Evolutionary conservation across 352 stramenopile species (phyloP).

Genomic region (Elongisporangium senticosum): DNA sequence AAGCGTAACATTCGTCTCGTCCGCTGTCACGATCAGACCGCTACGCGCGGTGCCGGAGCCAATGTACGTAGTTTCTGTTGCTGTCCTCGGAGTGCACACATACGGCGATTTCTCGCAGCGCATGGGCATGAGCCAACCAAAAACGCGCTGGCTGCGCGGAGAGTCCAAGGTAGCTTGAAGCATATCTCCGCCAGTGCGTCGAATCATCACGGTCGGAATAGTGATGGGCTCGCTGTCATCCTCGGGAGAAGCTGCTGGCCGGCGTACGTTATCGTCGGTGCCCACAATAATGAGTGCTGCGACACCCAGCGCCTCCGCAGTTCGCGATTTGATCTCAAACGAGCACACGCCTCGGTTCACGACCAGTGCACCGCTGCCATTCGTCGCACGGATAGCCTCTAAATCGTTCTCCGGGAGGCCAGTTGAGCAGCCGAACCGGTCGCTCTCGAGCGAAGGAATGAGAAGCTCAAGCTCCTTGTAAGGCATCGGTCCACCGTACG

Average conservation of each 20-base stretch:
- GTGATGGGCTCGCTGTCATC: conserved; percentile 32
- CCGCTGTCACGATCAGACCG: conserved; percentile 22
- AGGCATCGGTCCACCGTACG: conserved; percentile 39
- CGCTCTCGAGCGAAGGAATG: conserved; percentile 24
- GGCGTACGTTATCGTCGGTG: conserved; percentile 29
- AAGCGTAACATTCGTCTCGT: conserved; percentile 11
- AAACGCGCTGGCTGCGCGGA: conserved; percentile 20
- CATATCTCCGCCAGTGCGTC: conserved; percentile 39
- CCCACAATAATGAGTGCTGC: conserved; percentile 49
- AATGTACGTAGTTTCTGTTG: conserved; percentile 34
- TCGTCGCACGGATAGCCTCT: conserved; percentile 18
- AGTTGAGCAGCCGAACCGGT: conserved; percentile 36
- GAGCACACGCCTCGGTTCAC: conserved; percentile 58
- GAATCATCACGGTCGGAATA: conserved; percentile 62
- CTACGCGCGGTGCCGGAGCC: conserved; percentile 19
- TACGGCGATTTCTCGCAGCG: conserved; percentile 44
- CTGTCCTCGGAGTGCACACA: conserved; percentile 24
- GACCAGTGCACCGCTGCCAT: conserved; percentile 37
- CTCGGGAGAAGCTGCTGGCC: conserved; percentile 32
- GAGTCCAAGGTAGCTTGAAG: conserved; percentile 8
- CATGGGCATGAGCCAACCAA: conserved; percentile 51
- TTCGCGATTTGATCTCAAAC: conserved; percentile 54
- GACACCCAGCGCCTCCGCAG: conserved; percentile 39
- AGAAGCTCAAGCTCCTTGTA: conserved; percentile 36
- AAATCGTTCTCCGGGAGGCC: conserved; percentile 24